Base-by-base conservation (phyloP, 768 basidiomycete genomes). In the Mycena vitilis region DNA sequence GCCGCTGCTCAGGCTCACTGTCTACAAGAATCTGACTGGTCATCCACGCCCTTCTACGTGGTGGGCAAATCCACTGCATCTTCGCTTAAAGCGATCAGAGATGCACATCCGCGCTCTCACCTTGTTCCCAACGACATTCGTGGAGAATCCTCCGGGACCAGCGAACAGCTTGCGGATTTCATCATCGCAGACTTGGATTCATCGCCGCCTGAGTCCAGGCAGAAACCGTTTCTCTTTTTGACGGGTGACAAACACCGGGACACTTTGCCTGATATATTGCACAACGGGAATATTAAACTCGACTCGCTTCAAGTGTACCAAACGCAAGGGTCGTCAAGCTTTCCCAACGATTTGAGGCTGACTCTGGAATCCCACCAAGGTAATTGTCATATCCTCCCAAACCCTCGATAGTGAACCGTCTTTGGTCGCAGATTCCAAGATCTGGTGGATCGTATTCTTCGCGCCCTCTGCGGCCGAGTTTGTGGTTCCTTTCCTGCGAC, bases 191-290 rank as follows among this genome's bases (percentile, higher is more conserved):
- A 84, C 56, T 23, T 76, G 11, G 59, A 71, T 12, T 52, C 56
- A 44, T 63, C 36, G 13, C 63, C 63, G 73, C 67, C 7, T 71
- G 15, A 34, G 3, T 23, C 45, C 8, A 66, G 66, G 13, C 65
- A 48, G 15, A 82, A 75, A 37, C 74, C 67, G 20, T 59, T 96
- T 55, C 76, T 96, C 8, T 95, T 94, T 75, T 84, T 97, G 11
- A 93, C 89, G 13, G 95, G 95, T 23, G 95, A 96, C 84, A 96
- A 95, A 82, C 95, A 93, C 66, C 83, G 88, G 20, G 92, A 94
- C 69, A 90, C 87, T 0, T 77, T 95, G 2, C 79, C 87, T 0
- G 79, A 69, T 18, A 82, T 89, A 11, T 79, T 95, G 44, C 64
- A 69, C 0, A 81, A 80, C 0, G 85, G 80, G 0, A 82, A 82